Evolutionary conservation across 164 flowering plant species (phyloP).

Genomic region (Paratinospora sagittata): DNA sequence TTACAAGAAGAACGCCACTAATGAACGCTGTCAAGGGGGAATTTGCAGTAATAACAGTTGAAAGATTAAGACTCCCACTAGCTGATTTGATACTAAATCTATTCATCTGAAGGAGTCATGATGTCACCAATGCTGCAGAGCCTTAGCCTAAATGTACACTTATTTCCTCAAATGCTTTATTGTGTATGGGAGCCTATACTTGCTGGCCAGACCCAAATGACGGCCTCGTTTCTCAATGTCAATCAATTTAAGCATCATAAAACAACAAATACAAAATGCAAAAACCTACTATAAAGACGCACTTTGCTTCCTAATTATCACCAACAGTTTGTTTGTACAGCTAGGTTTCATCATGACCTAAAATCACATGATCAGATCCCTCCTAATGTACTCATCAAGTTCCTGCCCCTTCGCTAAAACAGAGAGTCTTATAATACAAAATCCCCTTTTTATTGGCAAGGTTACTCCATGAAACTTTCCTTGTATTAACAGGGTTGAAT

Average conservation of each 20-base stretch:
- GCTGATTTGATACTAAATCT: background rate
- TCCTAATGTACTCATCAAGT: background rate
- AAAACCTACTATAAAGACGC: no score
- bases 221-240: background rate
- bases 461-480: background rate
- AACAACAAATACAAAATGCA: background rate
- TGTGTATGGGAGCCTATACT: background rate
- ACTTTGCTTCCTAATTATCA: no score
- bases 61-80: background rate
- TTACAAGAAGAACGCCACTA: no score
- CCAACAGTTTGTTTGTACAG: background rate
- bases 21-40: background rate
- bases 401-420: background rate
- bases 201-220: background rate
- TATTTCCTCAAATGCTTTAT: no score
- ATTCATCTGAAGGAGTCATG: background rate
- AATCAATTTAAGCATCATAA: conserved; percentile 3
- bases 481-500: background rate
- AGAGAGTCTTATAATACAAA: background rate
- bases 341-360: background rate
- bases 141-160: background rate
- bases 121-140: no score
- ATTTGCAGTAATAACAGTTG: background rate
- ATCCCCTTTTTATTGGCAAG: background rate
- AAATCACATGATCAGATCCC: background rate